phyloP scores from a whole-genome alignment of 1,139 yeast species.

The Nakaseomyces sp. region DNA sequence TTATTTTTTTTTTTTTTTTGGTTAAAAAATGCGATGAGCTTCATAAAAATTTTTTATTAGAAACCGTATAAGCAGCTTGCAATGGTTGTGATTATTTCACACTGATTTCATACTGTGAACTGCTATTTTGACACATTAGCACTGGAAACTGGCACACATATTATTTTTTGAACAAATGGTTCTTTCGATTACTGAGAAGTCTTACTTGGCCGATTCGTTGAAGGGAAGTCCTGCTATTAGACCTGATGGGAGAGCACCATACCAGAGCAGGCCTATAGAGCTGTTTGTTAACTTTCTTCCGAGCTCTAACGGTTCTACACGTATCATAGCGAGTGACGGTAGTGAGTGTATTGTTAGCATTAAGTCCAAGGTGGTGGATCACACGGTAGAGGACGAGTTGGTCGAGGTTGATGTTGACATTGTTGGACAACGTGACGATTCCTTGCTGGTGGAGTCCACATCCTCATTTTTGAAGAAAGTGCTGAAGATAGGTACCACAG shows the following conservation, averaged over 20 bases:
- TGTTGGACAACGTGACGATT: constrained; percentile 61
- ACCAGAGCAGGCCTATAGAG: constrained; percentile 79
- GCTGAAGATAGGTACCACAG: constrained; percentile 25
- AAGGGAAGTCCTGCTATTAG: constrained; percentile 54
- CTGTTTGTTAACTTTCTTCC: constrained; percentile 76
- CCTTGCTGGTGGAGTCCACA: constrained; percentile 51
- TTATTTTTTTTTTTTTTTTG: neutral
- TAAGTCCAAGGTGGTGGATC: constrained; percentile 72
- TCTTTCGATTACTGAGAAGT: constrained; percentile 78
- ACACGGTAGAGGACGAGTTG: constrained; percentile 36
- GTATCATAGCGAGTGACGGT: constrained; percentile 79
- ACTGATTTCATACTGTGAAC: too few species aligned
- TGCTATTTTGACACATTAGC: too few species aligned
- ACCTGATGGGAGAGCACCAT: constrained; percentile 68
- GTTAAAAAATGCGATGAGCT: neutral
- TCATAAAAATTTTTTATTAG: neutral
- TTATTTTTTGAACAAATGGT: constrained; percentile 44
- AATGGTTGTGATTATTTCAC: too few species aligned
- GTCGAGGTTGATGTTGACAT: constrained; percentile 73
- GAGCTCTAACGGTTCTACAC: constrained; percentile 83
- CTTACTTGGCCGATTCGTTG: constrained; percentile 69
- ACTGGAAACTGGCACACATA: neutral
- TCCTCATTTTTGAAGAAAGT: constrained; percentile 41
- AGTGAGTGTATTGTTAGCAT: constrained; percentile 88
- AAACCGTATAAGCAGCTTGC: too few species aligned